Evolutionary conservation across 306 rosid genomes (phyloP).

Genomic region (Quercus rubra): DNA sequence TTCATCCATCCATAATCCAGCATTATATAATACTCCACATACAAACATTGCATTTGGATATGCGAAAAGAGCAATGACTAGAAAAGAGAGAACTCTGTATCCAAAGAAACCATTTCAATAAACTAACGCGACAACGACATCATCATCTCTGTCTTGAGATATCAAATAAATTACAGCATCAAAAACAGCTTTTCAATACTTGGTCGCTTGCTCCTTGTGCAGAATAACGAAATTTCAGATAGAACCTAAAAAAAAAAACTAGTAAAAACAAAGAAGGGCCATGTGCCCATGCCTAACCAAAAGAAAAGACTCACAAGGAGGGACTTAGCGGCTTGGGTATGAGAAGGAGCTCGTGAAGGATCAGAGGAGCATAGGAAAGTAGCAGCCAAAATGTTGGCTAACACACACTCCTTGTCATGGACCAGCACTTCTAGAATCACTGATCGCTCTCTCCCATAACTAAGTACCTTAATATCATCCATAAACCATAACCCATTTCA

Average conservation of each 20-base stretch:
- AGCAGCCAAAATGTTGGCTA: conserved; percentile 78
- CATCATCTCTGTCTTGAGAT: conserved; percentile 62
- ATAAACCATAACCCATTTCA: conserved; percentile 26
- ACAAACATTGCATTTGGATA: no score
- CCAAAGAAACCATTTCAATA: no score
- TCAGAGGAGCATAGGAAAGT: conserved; percentile 44
- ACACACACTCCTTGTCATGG: conserved; percentile 65
- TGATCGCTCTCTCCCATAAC: conserved; percentile 64
- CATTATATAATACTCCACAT: no score
- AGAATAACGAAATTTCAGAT: not conserved
- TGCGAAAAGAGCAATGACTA: no score
- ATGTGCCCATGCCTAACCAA: not conserved
- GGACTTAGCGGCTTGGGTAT: conserved; percentile 55
- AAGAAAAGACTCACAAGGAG: conserved; percentile 44
- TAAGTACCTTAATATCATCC: conserved; percentile 47
- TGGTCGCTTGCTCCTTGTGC: conserved; percentile 77
- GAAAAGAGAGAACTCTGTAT: no score
- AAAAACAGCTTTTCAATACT: conserved; percentile 72
- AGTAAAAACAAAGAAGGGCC: not conserved
- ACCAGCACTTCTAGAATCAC: conserved; percentile 70
- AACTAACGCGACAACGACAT: conserved; percentile 61
- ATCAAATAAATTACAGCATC: conserved; percentile 55
- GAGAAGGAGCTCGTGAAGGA: conserved; percentile 46
- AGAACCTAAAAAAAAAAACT: not conserved
- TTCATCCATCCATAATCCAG: no score